phyloP scores from a whole-genome alignment of 371 early-diverging fungal genomes.

The Funneliformis caledonium region DNA sequence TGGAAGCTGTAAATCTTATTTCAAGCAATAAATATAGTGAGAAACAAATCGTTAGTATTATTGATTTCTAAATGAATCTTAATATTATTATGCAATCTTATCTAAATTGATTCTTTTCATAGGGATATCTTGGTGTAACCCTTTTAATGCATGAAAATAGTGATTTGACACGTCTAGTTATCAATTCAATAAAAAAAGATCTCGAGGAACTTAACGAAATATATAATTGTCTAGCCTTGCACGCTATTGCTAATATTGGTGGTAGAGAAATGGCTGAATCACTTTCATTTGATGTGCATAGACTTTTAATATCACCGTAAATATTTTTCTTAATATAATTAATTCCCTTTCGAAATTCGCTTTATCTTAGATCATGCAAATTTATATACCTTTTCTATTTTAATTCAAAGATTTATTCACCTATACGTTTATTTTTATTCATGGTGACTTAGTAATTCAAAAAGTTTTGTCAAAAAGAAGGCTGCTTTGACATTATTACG shows the following conservation, averaged over 20 bases:
- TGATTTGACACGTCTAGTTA: conserved; percentile 81
- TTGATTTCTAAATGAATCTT: neutral
- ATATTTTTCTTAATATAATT: conserved; percentile 41
- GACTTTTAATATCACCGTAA: conserved; percentile 82
- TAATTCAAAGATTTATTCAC: conserved; percentile 11
- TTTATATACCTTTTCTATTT: conserved; percentile 24
- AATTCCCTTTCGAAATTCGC: neutral
- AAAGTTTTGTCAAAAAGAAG: conserved; percentile 94
- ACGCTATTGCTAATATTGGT: conserved; percentile 94
- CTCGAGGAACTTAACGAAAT: conserved; percentile 89
- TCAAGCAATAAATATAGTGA: conserved; percentile 91
- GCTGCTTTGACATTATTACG: conserved; percentile 92
- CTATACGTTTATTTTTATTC: conserved; percentile 27
- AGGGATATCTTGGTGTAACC: conserved; percentile 96
- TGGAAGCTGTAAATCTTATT: conserved; percentile 93
- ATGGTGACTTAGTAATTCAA: conserved; percentile 59
- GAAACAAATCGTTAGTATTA: conserved; percentile 86
- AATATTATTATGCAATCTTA: conserved; percentile 1
- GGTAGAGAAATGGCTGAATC: conserved; percentile 91
- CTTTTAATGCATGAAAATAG: conserved; percentile 86
- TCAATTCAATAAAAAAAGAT: conserved; percentile 88
- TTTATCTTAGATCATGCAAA: conserved; percentile 13
- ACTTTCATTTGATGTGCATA: conserved; percentile 82
- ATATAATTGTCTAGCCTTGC: conserved; percentile 89
- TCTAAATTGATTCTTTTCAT: conserved; percentile 14